phyloP scores from a whole-genome alignment of 1,284 basidiomycete species.

The Puccinia horiana region DNA sequence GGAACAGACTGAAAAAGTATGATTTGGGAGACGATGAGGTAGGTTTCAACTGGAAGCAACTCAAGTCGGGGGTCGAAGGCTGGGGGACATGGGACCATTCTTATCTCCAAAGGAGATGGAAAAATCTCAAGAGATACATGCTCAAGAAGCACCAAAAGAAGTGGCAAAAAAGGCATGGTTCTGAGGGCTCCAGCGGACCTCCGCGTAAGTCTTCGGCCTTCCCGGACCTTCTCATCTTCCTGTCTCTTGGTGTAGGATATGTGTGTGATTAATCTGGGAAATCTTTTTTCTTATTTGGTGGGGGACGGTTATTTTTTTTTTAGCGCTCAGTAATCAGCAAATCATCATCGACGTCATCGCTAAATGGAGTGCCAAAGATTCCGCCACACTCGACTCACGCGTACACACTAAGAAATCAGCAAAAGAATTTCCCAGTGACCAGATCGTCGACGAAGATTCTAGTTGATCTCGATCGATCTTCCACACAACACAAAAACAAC shows the following conservation, averaged over 20 bases:
- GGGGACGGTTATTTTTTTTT: not conserved
- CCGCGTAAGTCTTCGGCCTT: not conserved
- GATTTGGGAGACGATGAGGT: conserved; percentile 70
- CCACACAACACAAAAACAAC: too few species aligned
- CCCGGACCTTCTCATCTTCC: not conserved
- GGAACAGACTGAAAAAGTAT: conserved; percentile 68
- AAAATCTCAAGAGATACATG: conserved; percentile 67
- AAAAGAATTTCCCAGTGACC: not conserved
- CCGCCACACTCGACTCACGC: not conserved
- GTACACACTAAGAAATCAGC: not conserved
- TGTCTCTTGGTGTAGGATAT: not conserved
- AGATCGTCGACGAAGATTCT: not conserved
- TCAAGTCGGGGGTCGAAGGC: conserved; percentile 66
- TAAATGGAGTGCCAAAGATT: not conserved
- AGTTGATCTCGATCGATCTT: not conserved
- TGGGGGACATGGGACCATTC: conserved; percentile 83
- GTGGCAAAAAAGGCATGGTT: not conserved
- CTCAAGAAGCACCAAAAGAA: not conserved
- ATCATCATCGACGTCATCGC: not conserved
- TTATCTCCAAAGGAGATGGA: conserved; percentile 72
- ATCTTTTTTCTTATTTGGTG: not conserved
- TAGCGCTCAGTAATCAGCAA: not conserved
- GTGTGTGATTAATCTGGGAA: not conserved
- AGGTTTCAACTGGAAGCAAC: conserved; percentile 75
- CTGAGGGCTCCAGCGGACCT: not conserved